Conservation (phyloP, 1,284 basidiomycete genomes). For the Trichosporon sp. region DNA sequence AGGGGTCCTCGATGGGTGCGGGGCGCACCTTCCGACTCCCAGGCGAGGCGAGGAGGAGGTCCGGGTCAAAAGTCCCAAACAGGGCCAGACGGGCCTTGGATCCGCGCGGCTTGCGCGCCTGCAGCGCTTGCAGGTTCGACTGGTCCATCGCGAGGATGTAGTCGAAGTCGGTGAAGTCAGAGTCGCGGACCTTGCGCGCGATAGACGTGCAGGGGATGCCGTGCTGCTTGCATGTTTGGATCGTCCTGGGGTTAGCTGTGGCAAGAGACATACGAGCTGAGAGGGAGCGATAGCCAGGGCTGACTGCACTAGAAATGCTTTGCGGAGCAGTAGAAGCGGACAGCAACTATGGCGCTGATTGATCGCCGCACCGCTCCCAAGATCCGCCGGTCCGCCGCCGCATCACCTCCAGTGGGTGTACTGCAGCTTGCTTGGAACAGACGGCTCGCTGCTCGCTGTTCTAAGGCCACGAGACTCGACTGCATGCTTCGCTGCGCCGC, state of each 20-base stretch:
- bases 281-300: too few relatives aligned
- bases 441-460: too few relatives aligned
- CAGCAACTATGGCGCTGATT: too few relatives aligned
- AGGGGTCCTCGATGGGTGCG: slow-evolving; percentile 42
- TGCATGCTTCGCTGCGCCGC: too few relatives aligned
- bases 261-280: too few relatives aligned
- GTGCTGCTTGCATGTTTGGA: slow-evolving; percentile 45
- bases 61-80: slow-evolving; percentile 39
- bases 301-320: too few relatives aligned
- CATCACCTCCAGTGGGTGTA: too few relatives aligned
- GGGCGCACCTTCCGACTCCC: slow-evolving; percentile 13
- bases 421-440: too few relatives aligned
- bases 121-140: slow-evolving; percentile 43
- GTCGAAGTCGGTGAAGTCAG: slow-evolving; percentile 48
- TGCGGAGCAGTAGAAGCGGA: too few relatives aligned
- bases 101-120: slow-evolving; percentile 33
- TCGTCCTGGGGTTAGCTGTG: slow-evolving; percentile 34
- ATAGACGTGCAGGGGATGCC: slow-evolving; percentile 44
- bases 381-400: too few relatives aligned
- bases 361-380: too few relatives aligned
- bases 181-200: slow-evolving; percentile 41
- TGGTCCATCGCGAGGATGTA: slow-evolving; percentile 52
- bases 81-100: slow-evolving; percentile 31
- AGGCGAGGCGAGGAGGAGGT: slow-evolving; percentile 21
- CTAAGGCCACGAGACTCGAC: too few relatives aligned